Percentiles rank a stretch among this genome's conserved stretches.
phyloP scores from a whole-genome alignment of 139 green algal genomes.

The Coelastrella sp. region DNA sequence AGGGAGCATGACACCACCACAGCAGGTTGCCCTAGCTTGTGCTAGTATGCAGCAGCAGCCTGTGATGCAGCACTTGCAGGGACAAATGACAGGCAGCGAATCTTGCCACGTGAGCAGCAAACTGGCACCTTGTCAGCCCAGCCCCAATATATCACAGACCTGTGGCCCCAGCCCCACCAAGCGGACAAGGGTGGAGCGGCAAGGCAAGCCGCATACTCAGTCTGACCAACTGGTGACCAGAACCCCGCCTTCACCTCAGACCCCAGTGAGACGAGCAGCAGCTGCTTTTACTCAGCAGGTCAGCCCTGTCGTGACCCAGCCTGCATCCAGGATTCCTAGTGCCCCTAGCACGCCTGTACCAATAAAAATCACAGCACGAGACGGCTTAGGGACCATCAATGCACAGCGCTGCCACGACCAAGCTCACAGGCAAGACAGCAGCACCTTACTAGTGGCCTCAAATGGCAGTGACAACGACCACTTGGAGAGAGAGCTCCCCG shows the following conservation, averaged over 20 bases:
- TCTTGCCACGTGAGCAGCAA: not conserved
- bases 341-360: constrained; percentile 6
- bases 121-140: not conserved
- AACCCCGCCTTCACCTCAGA: not conserved
- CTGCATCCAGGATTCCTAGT: constrained; percentile 19
- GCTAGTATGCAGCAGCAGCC: not conserved
- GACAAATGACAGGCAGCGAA: not conserved
- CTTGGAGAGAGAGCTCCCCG: constrained; percentile 20
- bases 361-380: not conserved
- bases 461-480: constrained; percentile 28
- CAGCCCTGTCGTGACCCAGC: not conserved
- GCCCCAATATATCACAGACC: not conserved
- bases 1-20: not conserved
- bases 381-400: not conserved
- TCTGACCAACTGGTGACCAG: not conserved
- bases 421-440: not conserved
- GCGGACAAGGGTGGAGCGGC: not conserved
- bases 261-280: not conserved
- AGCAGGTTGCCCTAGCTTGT: not conserved
- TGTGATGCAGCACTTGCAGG: not conserved
- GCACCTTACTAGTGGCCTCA: not conserved
- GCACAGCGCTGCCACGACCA: not conserved
- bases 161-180: constrained; percentile 12
- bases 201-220: not conserved
- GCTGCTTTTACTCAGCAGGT: not conserved